Evolutionary conservation across 2,329 filamentous ascomycete genomes (phyloP).

Genomic region (Sphaerostilbella broomeana): DNA sequence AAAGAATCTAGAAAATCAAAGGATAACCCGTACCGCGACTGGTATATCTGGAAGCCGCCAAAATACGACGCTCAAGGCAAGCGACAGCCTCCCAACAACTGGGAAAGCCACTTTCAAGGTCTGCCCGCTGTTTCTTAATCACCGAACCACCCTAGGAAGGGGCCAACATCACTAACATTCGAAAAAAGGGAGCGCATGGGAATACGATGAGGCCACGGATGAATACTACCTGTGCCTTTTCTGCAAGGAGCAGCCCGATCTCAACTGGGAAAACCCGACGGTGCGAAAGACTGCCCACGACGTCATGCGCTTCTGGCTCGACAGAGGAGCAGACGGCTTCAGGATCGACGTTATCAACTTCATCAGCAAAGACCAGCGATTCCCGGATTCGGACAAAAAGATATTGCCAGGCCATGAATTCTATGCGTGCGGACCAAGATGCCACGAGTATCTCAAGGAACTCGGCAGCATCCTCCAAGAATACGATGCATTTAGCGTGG

Average conservation of each 20-base stretch:
- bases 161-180: slow-evolving; percentile 1
- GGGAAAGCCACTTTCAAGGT: slow-evolving; percentile 38
- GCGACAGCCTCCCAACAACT: slow-evolving; percentile 55
- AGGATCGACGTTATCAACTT: slow-evolving; percentile 63
- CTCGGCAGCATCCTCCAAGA: slow-evolving; percentile 38
- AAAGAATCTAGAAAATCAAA: slow-evolving; percentile 47
- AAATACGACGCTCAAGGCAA: slow-evolving; percentile 50
- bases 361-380: slow-evolving; percentile 53
- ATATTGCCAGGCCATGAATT: slow-evolving; percentile 32
- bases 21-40: slow-evolving; percentile 49
- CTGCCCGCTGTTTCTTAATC: not conserved
- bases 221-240: slow-evolving; percentile 63
- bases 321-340: slow-evolving; percentile 60
- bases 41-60: slow-evolving; percentile 60
- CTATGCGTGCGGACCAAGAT: slow-evolving; percentile 48
- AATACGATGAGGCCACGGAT: slow-evolving; percentile 41
- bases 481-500: slow-evolving; percentile 46
- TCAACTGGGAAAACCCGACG: slow-evolving; percentile 68
- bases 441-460: slow-evolving; percentile 41
- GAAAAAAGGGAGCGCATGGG: slow-evolving; percentile 37
- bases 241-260: slow-evolving; percentile 63
- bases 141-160: not conserved
- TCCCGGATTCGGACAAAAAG: slow-evolving; percentile 41
- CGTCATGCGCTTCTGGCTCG: slow-evolving; percentile 67
- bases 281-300: slow-evolving; percentile 61